Evolutionary conservation across 2,329 filamentous ascomycete species (phyloP).

Genomic region (Botrytis fragariae): DNA sequence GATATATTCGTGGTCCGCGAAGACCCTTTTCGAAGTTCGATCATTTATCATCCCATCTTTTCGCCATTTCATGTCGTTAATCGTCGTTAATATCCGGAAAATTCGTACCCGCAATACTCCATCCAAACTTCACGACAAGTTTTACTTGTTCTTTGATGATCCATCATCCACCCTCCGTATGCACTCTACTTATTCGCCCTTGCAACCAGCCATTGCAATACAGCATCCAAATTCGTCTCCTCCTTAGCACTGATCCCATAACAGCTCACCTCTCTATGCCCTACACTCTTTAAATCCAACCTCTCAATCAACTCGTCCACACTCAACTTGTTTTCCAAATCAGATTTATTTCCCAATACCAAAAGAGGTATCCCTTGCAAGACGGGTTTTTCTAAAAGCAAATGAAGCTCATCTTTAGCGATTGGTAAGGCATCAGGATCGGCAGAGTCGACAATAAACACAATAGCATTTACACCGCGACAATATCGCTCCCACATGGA

Average conservation of each 20-base stretch:
- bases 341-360: conserved; percentile 95
- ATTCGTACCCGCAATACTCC: conserved; percentile 3
- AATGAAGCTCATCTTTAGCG: conserved; percentile 88
- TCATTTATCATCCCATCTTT: conserved; percentile 49
- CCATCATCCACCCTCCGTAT: neutral
- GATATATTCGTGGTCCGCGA: conserved; percentile 46
- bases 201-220: conserved; percentile 94
- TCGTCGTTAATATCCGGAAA: conserved; percentile 34
- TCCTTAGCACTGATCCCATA: conserved; percentile 99
- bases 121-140: conserved; percentile 1
- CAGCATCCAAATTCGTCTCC: conserved; percentile 96
- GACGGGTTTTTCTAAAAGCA: conserved; percentile 78
- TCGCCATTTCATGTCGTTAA: conserved; percentile 48
- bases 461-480: conserved; percentile 93
- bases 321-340: conserved; percentile 83
- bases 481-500: conserved; percentile 99
- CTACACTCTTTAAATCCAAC: conserved; percentile 84
- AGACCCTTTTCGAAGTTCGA: conserved; percentile 36
- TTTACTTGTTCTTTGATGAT: neutral
- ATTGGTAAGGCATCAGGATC: conserved; percentile 77
- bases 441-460: conserved; percentile 97
- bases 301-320: conserved; percentile 95
- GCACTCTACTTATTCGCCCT: conserved; percentile 67
- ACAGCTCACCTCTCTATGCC: conserved; percentile 91
- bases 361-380: conserved; percentile 88